These are phyloP conservation scores for Trichoderma gracile DNA, from an alignment of 2,329 filamentous ascomycete species.

Conservation along the genomic window DNA sequence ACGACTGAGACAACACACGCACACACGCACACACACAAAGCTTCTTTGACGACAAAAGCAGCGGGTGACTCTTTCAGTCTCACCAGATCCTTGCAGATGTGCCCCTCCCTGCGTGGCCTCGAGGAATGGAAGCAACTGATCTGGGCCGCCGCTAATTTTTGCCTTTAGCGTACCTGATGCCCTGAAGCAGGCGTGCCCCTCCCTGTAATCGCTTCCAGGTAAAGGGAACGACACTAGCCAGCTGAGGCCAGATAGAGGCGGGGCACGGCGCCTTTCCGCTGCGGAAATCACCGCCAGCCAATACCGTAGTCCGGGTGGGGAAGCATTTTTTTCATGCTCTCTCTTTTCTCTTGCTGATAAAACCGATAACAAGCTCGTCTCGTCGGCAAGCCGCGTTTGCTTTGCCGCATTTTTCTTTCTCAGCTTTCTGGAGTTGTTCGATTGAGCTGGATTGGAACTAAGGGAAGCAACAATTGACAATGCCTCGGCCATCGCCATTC, in stretches of 20 bases:
- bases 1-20: neutral
- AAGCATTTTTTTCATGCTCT: slow-evolving; percentile 14
- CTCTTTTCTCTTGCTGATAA: neutral
- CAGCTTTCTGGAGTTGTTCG: neutral
- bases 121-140: slow-evolving; percentile 3
- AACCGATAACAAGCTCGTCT: neutral
- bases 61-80: slow-evolving; percentile 6
- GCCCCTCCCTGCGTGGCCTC: slow-evolving; percentile 15
- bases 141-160: slow-evolving; percentile 10
- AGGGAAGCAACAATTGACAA: slow-evolving; percentile 27
- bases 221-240: neutral
- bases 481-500: slow-evolving; percentile 68
- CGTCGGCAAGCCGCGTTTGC: neutral
- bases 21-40: neutral
- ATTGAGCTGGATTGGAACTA: neutral
- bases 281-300: slow-evolving; percentile 16
- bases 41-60: neutral
- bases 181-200: slow-evolving; percentile 18
- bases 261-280: slow-evolving; percentile 17
- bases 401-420: neutral
- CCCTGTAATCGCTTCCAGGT: slow-evolving; percentile 11
- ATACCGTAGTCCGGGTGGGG: neutral
- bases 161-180: slow-evolving; percentile 15
- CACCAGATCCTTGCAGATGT: slow-evolving; percentile 16
- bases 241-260: slow-evolving; percentile 6